phyloP scores from a whole-genome alignment of 805 yeast species.

The Ogataea methanolica region DNA sequence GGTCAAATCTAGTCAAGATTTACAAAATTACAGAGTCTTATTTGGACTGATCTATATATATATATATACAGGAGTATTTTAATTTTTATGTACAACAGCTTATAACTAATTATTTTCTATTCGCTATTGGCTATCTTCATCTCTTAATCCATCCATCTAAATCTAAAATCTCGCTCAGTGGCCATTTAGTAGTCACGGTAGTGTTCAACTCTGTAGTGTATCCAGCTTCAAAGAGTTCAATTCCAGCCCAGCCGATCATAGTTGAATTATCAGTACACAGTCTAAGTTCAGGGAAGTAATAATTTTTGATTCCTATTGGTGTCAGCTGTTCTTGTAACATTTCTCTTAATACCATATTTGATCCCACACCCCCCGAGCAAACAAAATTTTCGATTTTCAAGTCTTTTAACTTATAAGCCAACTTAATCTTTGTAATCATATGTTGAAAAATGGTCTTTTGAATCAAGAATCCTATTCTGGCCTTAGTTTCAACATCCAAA shows the following conservation, averaged over 20 bases:
- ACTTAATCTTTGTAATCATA: conserved; percentile 56
- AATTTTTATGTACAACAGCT: background rate
- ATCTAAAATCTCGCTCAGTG: conserved; percentile 46
- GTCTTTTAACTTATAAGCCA: conserved; percentile 39
- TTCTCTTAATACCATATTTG: conserved; percentile 55
- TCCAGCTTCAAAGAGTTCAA: conserved; percentile 67
- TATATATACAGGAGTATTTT: background rate
- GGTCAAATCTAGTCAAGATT: conserved; percentile 53
- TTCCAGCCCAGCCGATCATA: conserved; percentile 98
- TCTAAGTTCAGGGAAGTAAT: conserved; percentile 63
- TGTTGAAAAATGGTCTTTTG: conserved; percentile 73
- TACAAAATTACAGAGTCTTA: conserved; percentile 52
- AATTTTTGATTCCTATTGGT: conserved; percentile 31
- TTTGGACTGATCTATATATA: conserved; percentile 5
- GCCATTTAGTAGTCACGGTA: conserved; percentile 81
- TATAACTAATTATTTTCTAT: background rate
- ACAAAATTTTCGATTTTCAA: conserved; percentile 50
- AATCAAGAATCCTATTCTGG: conserved; percentile 50
- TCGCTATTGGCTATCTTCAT: background rate
- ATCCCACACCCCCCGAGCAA: conserved; percentile 93
- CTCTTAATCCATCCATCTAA: conserved; percentile 47
- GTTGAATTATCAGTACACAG: conserved; percentile 93
- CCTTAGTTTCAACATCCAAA: conserved; percentile 24
- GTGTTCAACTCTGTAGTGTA: conserved; percentile 48
- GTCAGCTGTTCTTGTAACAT: conserved; percentile 35